Percentiles rank a stretch among this genome's conserved stretches.
Evolutionary conservation across 1,139 yeast genomes (phyloP).

Genomic region (Hemisphaericaspora xylanilytica): DNA sequence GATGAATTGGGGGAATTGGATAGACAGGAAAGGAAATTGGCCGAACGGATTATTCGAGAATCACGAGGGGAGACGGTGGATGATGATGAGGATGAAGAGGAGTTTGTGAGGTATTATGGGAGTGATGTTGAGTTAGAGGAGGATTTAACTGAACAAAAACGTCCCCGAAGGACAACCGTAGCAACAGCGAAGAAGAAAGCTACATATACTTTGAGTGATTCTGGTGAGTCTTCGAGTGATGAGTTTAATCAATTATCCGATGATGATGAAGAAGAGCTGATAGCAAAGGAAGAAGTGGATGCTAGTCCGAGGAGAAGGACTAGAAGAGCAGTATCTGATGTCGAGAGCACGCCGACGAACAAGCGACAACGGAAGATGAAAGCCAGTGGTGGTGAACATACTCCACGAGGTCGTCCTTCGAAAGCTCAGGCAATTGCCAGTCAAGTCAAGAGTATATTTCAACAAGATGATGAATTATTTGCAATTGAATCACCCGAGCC

Average conservation of each 20-base stretch:
- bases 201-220: slow-evolving; percentile 5
- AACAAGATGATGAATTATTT: slow-evolving; percentile 24
- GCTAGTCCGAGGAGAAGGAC: slow-evolving; percentile 16
- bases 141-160: slow-evolving; percentile 18
- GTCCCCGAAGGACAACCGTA: slow-evolving; percentile 5
- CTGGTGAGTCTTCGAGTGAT: slow-evolving; percentile 8
- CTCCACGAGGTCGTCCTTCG: slow-evolving; percentile 34
- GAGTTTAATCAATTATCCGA: slow-evolving; percentile 5
- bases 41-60: slow-evolving; percentile 38
- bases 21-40: slow-evolving; percentile 43
- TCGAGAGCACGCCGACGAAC: not conserved
- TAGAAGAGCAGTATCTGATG: slow-evolving; percentile 13
- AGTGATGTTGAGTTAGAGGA: slow-evolving; percentile 34
- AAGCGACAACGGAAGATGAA: slow-evolving; percentile 4
- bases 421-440: slow-evolving; percentile 33
- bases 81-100: slow-evolving; percentile 6
- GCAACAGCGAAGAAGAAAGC: slow-evolving; percentile 5
- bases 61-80: slow-evolving; percentile 19
- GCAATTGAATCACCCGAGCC: not conserved
- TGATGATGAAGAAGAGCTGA: slow-evolving; percentile 9
- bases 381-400: not conserved
- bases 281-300: too few species aligned
- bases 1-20: slow-evolving; percentile 28
- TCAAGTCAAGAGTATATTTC: slow-evolving; percentile 37
- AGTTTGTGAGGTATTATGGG: slow-evolving; percentile 20